Evolutionary conservation across 306 rosid genomes (phyloP).

Genomic region (Fragaria vesca): DNA sequence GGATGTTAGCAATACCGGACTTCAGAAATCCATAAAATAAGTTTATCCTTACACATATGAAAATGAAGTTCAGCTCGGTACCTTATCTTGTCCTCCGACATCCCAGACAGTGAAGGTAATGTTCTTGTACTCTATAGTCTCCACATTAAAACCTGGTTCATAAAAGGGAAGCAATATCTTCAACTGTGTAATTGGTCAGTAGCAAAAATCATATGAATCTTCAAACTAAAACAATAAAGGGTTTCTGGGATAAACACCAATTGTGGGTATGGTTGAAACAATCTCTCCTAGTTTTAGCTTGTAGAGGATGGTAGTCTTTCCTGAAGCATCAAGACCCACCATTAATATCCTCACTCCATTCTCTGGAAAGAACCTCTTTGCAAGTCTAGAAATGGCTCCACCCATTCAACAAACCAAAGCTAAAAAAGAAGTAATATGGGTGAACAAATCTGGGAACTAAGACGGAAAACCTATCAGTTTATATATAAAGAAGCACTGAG

Average conservation of each 20-base stretch:
- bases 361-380: constrained; percentile 36
- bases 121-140: constrained; percentile 43
- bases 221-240: background rate
- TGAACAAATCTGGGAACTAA: background rate
- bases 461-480: background rate
- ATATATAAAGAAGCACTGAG: background rate
- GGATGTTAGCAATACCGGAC: background rate
- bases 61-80: constrained; percentile 14
- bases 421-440: background rate
- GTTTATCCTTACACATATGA: background rate
- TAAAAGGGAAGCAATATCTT: constrained; percentile 12
- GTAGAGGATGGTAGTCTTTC: constrained; percentile 50
- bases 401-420: constrained; percentile 33
- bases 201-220: background rate
- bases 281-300: constrained; percentile 44
- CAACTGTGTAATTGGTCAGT: background rate
- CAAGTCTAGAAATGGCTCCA: constrained; percentile 26
- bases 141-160: constrained; percentile 53
- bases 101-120: constrained; percentile 47
- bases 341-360: constrained; percentile 44
- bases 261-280: constrained; percentile 38
- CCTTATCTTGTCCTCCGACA: constrained; percentile 59
- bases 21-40: background rate
- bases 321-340: constrained; percentile 60
- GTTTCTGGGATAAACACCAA: constrained; percentile 27